These are phyloP conservation scores for Botryotinia calthae DNA, from an alignment of 2,329 filamentous ascomycete genomes.

Conservation along the genomic window DNA sequence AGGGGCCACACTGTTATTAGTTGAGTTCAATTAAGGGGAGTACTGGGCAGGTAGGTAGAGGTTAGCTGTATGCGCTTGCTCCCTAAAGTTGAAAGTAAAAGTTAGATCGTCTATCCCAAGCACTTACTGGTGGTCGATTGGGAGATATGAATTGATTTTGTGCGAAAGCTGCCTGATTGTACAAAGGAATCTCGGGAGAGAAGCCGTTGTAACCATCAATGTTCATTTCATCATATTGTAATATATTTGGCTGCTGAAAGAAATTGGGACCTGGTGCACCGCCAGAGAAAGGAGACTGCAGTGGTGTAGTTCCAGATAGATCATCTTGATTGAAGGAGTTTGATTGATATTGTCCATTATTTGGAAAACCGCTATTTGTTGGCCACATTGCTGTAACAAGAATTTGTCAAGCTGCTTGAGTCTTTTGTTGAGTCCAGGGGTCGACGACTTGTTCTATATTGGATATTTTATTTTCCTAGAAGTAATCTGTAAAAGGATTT, in stretches of 20 bases:
- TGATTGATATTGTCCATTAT: constrained; percentile 29
- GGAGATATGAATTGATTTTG: constrained; percentile 31
- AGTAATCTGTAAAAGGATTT: not conserved
- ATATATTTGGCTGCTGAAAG: constrained; percentile 27
- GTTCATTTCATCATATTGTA: constrained; percentile 26
- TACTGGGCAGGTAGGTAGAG: constrained; percentile 25
- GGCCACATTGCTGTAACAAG: constrained; percentile 31
- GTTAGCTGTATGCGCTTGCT: constrained; percentile 26
- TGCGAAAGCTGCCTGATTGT: constrained; percentile 29
- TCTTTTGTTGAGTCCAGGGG: constrained; percentile 2
- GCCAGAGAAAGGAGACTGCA: constrained; percentile 22
- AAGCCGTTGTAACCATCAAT: constrained; percentile 26
- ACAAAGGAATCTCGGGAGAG: constrained; percentile 29
- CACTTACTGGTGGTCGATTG: constrained; percentile 31
- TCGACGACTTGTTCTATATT: not conserved
- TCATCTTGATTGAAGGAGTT: constrained; percentile 34
- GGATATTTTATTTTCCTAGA: not conserved
- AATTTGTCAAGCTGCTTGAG: not conserved
- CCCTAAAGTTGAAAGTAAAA: not conserved
- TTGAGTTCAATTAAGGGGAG: constrained; percentile 27
- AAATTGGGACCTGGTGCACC: constrained; percentile 25
- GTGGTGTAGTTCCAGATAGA: constrained; percentile 5
- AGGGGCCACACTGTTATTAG: constrained; percentile 21
- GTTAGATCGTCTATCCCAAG: constrained; percentile 10
- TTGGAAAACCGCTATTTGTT: constrained; percentile 32